phyloP scores from a whole-genome alignment of 2,329 filamentous ascomycete species.

The Fusarium newnesense region DNA sequence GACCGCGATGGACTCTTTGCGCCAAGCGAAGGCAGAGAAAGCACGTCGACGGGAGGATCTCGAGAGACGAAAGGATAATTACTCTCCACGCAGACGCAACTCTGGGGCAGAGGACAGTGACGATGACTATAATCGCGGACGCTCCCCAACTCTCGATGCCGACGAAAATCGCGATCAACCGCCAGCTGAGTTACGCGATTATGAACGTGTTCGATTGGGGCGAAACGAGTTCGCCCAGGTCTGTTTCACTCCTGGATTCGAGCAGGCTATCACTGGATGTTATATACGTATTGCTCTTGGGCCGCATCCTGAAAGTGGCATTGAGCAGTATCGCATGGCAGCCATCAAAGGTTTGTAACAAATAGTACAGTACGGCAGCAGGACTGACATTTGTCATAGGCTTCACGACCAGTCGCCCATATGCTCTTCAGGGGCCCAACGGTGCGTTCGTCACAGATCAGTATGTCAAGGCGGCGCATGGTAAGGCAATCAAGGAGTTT shows the following conservation, averaged over 20 bases:
- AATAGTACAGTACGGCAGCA: background rate
- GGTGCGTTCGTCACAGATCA: conserved; percentile 85
- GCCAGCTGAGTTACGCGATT: conserved; percentile 79
- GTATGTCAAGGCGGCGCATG: conserved; percentile 84
- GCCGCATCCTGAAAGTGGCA: conserved; percentile 75
- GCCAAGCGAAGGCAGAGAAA: conserved; percentile 71
- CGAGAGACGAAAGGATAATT: conserved; percentile 67
- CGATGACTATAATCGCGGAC: conserved; percentile 76
- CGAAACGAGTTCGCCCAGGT: conserved; percentile 88
- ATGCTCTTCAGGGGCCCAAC: conserved; percentile 82
- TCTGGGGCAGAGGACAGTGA: conserved; percentile 75
- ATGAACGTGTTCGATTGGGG: conserved; percentile 85
- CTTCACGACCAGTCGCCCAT: conserved; percentile 82
- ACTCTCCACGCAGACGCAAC: conserved; percentile 48
- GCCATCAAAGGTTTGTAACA: conserved; percentile 78
- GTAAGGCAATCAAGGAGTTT: conserved; percentile 84
- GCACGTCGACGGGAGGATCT: conserved; percentile 62
- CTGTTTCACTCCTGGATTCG: conserved; percentile 93
- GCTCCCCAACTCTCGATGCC: conserved; percentile 66
- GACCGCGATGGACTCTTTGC: conserved; percentile 77
- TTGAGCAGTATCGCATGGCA: conserved; percentile 87
- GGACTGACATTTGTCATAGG: conserved; percentile 59
- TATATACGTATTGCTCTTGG: conserved; percentile 89
- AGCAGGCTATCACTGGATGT: conserved; percentile 82
- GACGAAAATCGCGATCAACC: conserved; percentile 76